Evolutionary conservation across 2,329 filamentous ascomycete species (phyloP), one percentile per base, ranked within the genome.

Genomic region (Decorospora gaudefroyi): DNA sequence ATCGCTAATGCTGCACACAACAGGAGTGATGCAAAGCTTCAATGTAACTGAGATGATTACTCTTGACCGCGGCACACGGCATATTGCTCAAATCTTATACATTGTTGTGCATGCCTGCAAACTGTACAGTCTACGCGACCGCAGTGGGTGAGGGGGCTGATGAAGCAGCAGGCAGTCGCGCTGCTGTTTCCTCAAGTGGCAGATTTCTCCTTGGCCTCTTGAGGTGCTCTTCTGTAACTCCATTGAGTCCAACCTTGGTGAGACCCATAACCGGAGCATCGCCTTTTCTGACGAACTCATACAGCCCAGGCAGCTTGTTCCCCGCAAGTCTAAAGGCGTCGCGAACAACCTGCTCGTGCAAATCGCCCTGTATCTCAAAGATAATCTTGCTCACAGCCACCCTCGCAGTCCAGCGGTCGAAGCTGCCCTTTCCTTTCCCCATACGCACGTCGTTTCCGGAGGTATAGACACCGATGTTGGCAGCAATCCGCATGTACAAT

Each of bases 401-500:
- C 72, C 92, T 84, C 15, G 87, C 83, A 4, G 92, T 90, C 93
- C 93, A 99, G 68, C 95, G 89, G 70, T 99, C 93, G 68, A 99
- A 97, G 51, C 86, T 88, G 60, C 93, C 93, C 72, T 99, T 99
- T 74, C 93, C 93, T 75, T 97, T 99, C 71, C 93, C 93, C 95
- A 99, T 99, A 81, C 93, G 87, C 71, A 90, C 87, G 75, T 99
- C 93, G 65, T 97, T 99, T 45, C 93, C 93, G 70, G 87, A 93
- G 45, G 90, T 86, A 72, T 93, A 99, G 15, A 99, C 95, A 67
- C 92, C 93, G 57, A 97, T 87, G 67, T 95, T 96, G 55, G 91
- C 93, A 61, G 84, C 85, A 38, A 97, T 86, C 51, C 93, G 83
- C 76, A 90, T 95, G 75, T 95, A 99, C 32, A 99, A 72, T 42